phyloP scores from a whole-genome alignment of 148 eudicot species.

The Silene latifolia region DNA sequence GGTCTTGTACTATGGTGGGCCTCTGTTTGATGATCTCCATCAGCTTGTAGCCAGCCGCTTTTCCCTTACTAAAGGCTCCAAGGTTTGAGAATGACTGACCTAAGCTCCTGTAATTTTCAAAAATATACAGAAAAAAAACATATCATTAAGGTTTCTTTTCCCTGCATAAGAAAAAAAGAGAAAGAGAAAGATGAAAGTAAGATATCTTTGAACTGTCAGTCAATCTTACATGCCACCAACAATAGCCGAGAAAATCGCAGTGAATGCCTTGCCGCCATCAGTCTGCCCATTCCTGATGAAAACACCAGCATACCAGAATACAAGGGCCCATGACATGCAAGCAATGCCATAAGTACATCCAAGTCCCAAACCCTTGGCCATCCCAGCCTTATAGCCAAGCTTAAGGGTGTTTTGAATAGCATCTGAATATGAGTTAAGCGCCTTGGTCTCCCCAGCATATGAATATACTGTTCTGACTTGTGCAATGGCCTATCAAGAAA shows the following conservation, averaged over 20 bases:
- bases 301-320: conserved; percentile 99
- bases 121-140: not conserved
- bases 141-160: not conserved
- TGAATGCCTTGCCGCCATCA: conserved; percentile 99
- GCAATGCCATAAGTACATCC: conserved; percentile 99
- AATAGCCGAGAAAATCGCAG: conserved; percentile 97
- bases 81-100: conserved; percentile 98
- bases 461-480: conserved; percentile 99
- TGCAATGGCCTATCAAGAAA: conserved; percentile 68
- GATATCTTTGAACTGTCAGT: not conserved
- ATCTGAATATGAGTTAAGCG: conserved; percentile 85
- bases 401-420: conserved; percentile 88
- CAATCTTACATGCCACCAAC: conserved; percentile 98
- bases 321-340: conserved; percentile 99
- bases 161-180: not conserved
- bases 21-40: conserved; percentile 95
- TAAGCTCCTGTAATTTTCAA: conserved; percentile 66
- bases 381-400: conserved; percentile 98
- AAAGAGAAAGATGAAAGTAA: not conserved
- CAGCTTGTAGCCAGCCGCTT: conserved; percentile 93
- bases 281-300: conserved; percentile 96
- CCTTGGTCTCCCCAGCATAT: conserved; percentile 87
- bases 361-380: conserved; percentile 97
- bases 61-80: conserved; percentile 99
- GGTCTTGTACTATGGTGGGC: conserved; percentile 75